Percentiles rank a stretch among this genome's conserved stretches.
Evolutionary conservation across 108 stramenopile genomes (phyloP).

Genomic region (Skeletonema costatum): DNA sequence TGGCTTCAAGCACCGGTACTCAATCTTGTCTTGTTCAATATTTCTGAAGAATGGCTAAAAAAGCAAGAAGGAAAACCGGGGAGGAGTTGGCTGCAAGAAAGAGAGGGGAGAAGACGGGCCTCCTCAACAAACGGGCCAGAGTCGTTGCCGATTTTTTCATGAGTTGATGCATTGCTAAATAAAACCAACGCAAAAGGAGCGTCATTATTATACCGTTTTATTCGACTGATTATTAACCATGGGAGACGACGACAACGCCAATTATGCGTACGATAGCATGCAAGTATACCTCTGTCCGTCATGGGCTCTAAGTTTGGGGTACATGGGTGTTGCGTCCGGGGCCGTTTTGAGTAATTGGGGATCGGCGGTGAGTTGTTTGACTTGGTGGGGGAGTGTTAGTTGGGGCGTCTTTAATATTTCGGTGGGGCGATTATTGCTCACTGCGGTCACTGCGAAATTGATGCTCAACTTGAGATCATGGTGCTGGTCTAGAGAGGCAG

Average conservation of each 20-base stretch:
- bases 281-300: conserved; percentile 68
- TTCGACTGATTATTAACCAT: not conserved
- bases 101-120: not conserved
- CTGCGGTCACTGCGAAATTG: not conserved
- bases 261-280: not conserved
- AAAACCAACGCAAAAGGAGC: not conserved
- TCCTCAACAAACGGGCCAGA: no score
- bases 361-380: conserved; percentile 61
- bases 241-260: not conserved
- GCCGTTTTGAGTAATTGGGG: conserved; percentile 80
- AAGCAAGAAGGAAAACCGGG: not conserved
- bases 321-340: conserved; percentile 76
- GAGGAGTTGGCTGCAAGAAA: not conserved
- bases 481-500: not conserved
- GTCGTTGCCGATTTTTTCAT: no score
- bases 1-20: not conserved
- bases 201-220: not conserved
- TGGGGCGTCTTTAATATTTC: not conserved
- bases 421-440: not conserved
- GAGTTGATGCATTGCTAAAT: not conserved
- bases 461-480: not conserved
- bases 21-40: not conserved
- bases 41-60: not conserved
- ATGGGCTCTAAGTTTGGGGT: conserved; percentile 72
- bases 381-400: not conserved